phyloP scores from a whole-genome alignment of 176 grass and related monocot species.

The Bolboschoenus planiculmis region DNA sequence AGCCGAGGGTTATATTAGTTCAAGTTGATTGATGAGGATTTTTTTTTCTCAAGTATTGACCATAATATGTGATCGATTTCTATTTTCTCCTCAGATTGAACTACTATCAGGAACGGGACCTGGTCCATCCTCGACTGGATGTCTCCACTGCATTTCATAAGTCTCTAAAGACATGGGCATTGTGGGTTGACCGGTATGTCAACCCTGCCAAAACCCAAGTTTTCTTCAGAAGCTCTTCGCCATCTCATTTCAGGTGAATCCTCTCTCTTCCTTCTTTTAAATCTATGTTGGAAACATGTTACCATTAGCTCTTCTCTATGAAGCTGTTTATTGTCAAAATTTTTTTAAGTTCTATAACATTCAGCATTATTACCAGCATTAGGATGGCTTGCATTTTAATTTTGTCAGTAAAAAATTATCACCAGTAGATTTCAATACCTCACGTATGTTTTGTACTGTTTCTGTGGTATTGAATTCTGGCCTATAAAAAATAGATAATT shows the following conservation, averaged over 20 bases:
- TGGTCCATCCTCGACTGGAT: slow-evolving; percentile 45
- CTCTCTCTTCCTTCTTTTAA: neutral
- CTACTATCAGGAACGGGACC: slow-evolving; percentile 85
- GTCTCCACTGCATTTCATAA: slow-evolving; percentile 54
- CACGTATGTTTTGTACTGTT: neutral
- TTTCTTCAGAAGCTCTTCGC: slow-evolving; percentile 83
- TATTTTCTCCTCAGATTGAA: slow-evolving; percentile 52
- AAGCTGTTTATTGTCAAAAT: neutral
- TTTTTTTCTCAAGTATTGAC: neutral
- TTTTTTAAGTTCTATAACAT: neutral
- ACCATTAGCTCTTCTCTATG: neutral
- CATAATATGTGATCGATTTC: neutral
- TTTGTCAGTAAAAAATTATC: neutral
- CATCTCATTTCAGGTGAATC: slow-evolving; percentile 82
- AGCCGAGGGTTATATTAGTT: neutral
- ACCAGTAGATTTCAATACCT: neutral
- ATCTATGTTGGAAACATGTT: neutral
- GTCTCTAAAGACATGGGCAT: slow-evolving; percentile 75
- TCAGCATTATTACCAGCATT: neutral
- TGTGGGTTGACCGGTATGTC: slow-evolving; percentile 58
- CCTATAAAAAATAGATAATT: neutral
- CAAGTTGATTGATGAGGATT: neutral
- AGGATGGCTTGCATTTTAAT: neutral
- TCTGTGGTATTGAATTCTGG: neutral
- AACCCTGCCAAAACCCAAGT: slow-evolving; percentile 49